A percentile compares a stretch with the other conserved stretches of the same genome.
Conservation (phyloP, 2,329 filamentous ascomycete species). For the Capronia coronata region DNA sequence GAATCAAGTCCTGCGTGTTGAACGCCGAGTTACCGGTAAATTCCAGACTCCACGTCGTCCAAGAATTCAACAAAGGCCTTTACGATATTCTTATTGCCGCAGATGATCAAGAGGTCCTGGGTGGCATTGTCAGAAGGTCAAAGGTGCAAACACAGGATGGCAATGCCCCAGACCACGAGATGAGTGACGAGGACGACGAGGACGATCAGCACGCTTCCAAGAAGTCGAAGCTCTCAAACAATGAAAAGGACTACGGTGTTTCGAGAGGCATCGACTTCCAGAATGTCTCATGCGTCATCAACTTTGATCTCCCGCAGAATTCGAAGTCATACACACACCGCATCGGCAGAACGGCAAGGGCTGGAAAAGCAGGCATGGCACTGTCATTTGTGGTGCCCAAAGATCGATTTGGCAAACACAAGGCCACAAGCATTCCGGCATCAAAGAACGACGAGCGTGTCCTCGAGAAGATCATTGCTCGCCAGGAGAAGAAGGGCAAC, state of each 20-base stretch:
- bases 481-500: constrained; percentile 70
- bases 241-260: constrained; percentile 86
- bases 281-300: constrained; percentile 88
- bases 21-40: constrained; percentile 95
- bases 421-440: constrained; percentile 69
- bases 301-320: constrained; percentile 86
- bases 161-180: constrained; percentile 31
- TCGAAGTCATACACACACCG: constrained; percentile 95
- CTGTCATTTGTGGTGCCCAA: constrained; percentile 89
- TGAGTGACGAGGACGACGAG: constrained; percentile 36
- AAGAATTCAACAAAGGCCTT: constrained; percentile 93
- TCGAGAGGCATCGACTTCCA: constrained; percentile 95
- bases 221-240: constrained; percentile 61
- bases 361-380: constrained; percentile 86
- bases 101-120: constrained; percentile 81
- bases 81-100: constrained; percentile 98
- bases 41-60: constrained; percentile 84
- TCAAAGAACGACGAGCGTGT: constrained; percentile 80
- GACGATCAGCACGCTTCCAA: constrained; percentile 41
- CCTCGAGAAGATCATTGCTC: constrained; percentile 68
- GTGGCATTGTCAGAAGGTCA: constrained; percentile 36
- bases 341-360: constrained; percentile 86
- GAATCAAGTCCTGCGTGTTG: constrained; percentile 83
- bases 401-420: constrained; percentile 79
- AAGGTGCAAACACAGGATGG: constrained; percentile 30